phyloP scores from a whole-genome alignment of 1,139 yeast species.

The Pichia sp. region DNA sequence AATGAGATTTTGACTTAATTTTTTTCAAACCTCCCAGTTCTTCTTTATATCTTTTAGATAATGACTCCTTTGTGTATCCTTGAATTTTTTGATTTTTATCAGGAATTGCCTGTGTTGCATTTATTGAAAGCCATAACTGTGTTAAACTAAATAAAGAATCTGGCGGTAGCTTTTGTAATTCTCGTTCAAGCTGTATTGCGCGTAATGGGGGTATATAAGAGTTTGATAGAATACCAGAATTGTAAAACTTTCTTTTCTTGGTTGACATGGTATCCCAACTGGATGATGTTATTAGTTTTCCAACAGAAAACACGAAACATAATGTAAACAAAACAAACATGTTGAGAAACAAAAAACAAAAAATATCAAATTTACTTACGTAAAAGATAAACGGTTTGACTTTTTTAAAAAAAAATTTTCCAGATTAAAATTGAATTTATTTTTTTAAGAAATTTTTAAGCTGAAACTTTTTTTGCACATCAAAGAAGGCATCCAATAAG shows the following conservation, averaged over 20 bases:
- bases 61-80: conserved; percentile 17
- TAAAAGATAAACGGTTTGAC: conserved; percentile 2
- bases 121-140: conserved; percentile 27
- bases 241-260: conserved; percentile 8
- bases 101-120: conserved; percentile 25
- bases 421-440: not conserved
- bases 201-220: conserved; percentile 26
- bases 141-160: conserved; percentile 28
- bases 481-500: not conserved
- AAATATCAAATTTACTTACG: not conserved
- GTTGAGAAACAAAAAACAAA: not conserved
- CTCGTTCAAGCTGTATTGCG: conserved; percentile 20
- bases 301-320: not conserved
- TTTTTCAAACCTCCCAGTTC: conserved; percentile 13
- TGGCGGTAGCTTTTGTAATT: conserved; percentile 23
- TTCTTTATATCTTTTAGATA: conserved; percentile 15
- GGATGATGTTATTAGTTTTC: not conserved
- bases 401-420: conserved; percentile 2
- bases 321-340: not conserved
- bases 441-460: not conserved
- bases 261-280: not conserved
- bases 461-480: not conserved
- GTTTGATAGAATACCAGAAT: conserved; percentile 29
- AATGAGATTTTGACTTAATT: conserved; percentile 13
- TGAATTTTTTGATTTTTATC: conserved; percentile 14